These are phyloP conservation scores for Penicillium odoratum DNA, from an alignment of 495 filamentous ascomycete genomes.

Conservation along the genomic window DNA sequence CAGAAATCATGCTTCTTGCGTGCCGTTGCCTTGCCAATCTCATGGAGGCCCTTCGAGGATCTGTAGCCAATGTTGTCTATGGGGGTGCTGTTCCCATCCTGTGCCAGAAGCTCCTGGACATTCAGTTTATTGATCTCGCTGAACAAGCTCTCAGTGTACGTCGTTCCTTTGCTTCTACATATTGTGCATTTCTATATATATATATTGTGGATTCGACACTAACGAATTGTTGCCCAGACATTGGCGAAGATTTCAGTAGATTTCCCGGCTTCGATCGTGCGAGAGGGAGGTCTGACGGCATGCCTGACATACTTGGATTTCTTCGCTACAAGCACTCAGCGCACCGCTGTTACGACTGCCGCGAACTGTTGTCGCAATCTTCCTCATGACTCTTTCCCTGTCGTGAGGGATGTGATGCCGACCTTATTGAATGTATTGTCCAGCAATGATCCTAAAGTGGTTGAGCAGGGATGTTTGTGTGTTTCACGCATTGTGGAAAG, in stretches of 20 bases:
- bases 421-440: constrained; percentile 84
- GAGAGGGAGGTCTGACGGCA: constrained; percentile 90
- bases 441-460: constrained; percentile 93
- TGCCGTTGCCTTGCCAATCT: constrained; percentile 95
- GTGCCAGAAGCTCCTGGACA: constrained; percentile 91
- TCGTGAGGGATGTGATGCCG: constrained; percentile 92
- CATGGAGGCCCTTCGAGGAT: constrained; percentile 94
- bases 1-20: constrained; percentile 96
- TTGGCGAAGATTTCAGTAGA: constrained; percentile 97
- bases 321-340: constrained; percentile 94
- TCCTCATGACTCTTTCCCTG: constrained; percentile 85
- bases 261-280: constrained; percentile 93
- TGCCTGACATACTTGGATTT: constrained; percentile 96
- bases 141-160: constrained; percentile 90
- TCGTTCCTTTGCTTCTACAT: constrained; percentile 11
- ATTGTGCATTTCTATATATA: not conserved
- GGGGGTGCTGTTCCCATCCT: constrained; percentile 92
- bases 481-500: constrained; percentile 97
- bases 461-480: constrained; percentile 94
- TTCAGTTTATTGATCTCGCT: constrained; percentile 93
- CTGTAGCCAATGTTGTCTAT: constrained; percentile 94
- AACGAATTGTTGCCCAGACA: constrained; percentile 52
- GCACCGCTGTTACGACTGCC: constrained; percentile 93
- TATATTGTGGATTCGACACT: constrained; percentile 3
- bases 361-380: constrained; percentile 98